Base-by-base conservation (phyloP, 2,329 filamentous ascomycete species). In the Exophiala lecanii-corni region DNA sequence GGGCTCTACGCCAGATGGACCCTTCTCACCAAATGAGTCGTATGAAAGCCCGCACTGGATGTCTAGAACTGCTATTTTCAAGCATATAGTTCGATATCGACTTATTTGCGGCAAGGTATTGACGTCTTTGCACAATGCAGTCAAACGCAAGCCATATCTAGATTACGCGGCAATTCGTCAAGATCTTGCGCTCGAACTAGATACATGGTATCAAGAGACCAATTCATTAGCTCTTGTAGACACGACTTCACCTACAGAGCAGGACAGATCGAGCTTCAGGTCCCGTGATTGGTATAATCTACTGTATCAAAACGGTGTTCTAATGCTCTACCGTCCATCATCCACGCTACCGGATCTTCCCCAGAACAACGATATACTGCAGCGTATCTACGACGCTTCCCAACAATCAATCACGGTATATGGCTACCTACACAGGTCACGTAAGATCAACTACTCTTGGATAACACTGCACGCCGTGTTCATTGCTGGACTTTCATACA, bases 381-480 rank as follows among this genome's bases (percentile, higher is more conserved):
- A 67, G 25, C 60, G 62, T 16, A 62, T 70, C 10, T 70, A 67
- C 34, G 56, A 59, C 12, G 64, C 68, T 0, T 60, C 69, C 1
- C 59, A 62, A 17, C 57, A 67, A 13, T 56, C 66, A 0, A 70
- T 74, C 32, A 60, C 56, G 2, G 54, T 70, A 0, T 74, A 74
- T 39, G 62, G 70, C 1, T 63, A 61, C 13, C 51, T 74, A 0
- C 68, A 72, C 36, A 63, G 64, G 5, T 68, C 66, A 0, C 59
- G 68, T 3, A 66, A 66, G 34, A 67, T 74, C 43, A 74, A 73
- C 50, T 73, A 67, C 18, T 39, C 42, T 16, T 74, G 71, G 70
- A 66, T 74, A 18, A 71, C 71, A 0, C 62, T 74, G 43, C 71
- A 74, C 37, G 62, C 67, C 1, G 62, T 73, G 1, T 74, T 74